Base-by-base conservation (phyloP, 2,329 filamentous ascomycete species). In the Orbilia blumenaviensis region DNA sequence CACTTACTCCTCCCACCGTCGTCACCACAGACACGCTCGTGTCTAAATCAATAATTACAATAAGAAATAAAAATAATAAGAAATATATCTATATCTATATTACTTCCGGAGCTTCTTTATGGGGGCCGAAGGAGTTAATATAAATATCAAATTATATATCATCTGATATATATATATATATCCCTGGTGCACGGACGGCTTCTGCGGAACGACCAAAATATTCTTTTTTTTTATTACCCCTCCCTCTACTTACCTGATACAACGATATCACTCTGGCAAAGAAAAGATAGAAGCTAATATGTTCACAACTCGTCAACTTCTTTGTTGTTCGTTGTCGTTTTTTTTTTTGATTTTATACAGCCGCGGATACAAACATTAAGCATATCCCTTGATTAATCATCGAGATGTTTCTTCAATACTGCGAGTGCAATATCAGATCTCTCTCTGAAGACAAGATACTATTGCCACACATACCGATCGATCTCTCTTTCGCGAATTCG, bases 1-100 rank as follows among this genome's bases (percentile, higher is more conserved):
- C 68, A 73, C 68, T 21, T 73, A 73, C 68, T 73, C 68, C 68
- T 60, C 68, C 25, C 68, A 73, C 61, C 69, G 61, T 63, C 69
- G 69, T 66, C 69, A 74, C 62, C 69, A 67, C 52, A 52, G 69
- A 67, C 69, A 74, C 62, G 68, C 50, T 5, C 61, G 52, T 73
- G 69, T 67, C 69, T 74, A 66, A 67, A 48, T 32, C n/a, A n/a
- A 3, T 25, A 23, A 29, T 34, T 36, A 2, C 41, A 41, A 21
- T 41, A n/a, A 38, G 44, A 14, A 27, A 50, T n/a, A n/a, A n/a
- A 14, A 7, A 38, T 14, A 3, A 38, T 38, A 6, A 7, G 36
- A 6, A 7, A 38, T 38, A 38, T 38, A 38, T 38, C 10, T 38
- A 38, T 38, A 38, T 38, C 10, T 32, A 34, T 18, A 4, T 36